These are phyloP conservation scores for Zygoascus meyerae DNA, from an alignment of 1,139 yeast genomes.

Conservation along the genomic window DNA sequence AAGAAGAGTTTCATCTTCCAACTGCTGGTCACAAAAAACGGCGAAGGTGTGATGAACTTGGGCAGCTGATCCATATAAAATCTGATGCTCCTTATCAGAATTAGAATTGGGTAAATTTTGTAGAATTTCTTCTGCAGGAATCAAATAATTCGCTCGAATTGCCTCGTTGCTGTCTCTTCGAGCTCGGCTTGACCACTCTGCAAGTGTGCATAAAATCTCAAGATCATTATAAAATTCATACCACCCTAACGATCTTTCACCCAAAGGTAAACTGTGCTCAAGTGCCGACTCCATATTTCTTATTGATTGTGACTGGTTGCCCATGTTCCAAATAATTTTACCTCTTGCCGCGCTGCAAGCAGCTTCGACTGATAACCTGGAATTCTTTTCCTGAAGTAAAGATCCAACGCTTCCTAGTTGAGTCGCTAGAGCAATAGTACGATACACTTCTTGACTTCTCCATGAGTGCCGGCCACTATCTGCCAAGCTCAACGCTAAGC, in stretches of 20 bases:
- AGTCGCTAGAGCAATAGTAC: conserved; percentile 17
- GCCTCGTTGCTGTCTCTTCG: conserved; percentile 58
- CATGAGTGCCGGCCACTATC: conserved; percentile 11
- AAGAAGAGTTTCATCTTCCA: conserved; percentile 41
- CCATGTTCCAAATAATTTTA: conserved; percentile 21
- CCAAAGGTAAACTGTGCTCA: conserved; percentile 4
- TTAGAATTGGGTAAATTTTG: conserved; percentile 17
- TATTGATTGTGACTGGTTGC: conserved; percentile 22
- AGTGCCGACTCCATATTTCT: conserved; percentile 14
- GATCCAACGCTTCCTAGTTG: conserved; percentile 10
- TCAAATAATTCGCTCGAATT: conserved; percentile 53
- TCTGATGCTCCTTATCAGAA: conserved; percentile 13
- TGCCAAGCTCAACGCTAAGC: conserved; percentile 7
- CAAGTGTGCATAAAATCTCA: conserved; percentile 37
- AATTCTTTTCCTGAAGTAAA: background rate
- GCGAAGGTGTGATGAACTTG: conserved; percentile 58
- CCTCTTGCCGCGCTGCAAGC: conserved; percentile 17
- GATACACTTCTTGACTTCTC: conserved; percentile 12
- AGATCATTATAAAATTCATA: conserved; percentile 12
- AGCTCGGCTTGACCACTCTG: conserved; percentile 66
- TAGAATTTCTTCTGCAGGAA: conserved; percentile 35
- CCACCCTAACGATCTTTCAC: background rate
- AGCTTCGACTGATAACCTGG: background rate
- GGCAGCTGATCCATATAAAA: conserved; percentile 31
- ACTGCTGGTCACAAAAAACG: conserved; percentile 66